Base-by-base conservation (phyloP, 2,329 filamentous ascomycete genomes). In the Hypomyces perniciosus region DNA sequence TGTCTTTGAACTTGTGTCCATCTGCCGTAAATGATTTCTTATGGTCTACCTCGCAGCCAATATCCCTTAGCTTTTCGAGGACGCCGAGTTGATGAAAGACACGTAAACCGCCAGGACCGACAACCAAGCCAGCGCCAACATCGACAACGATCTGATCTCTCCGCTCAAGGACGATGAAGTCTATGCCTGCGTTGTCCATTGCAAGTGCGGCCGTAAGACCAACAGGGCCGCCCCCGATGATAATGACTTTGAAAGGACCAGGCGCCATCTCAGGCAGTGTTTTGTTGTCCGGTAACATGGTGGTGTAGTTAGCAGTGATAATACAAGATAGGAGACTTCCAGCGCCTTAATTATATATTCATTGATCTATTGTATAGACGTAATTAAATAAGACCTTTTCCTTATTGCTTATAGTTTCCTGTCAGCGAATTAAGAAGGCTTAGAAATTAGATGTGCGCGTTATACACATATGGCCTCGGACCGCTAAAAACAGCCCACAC, bases 151-250 rank as follows among this genome's bases (percentile, higher is more conserved):
- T 29, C 0, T 57, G 54, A 1, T 55, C 29, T 1, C 65, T 62
- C 8, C 60, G 54, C 46, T 73, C 71, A 1, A 73, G 66, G 6
- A 73, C 48, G 38, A 70, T 56, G 8, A 69, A 73, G 48, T 72
- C 65, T 34, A 73, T 66, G n/a, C 56, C 54, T 5, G 63, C 64
- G 3, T 46, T 57, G 4, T 52, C 50, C 2, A 66, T 55, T 0
- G 60, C 54, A 10, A 63, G 61, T 1, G 64, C 64, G 2, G 63
- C 59, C 0, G 54, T 56, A 2, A 66, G 52, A 2, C 64, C 64
- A 2, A 62, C 57, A 0, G 62, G 62, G 1, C 62, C 62, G 2
- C 62, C 62, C 29, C 62, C 62, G 8, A 60, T 55, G 6, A 64
- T 51, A 47, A 68, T 63, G 5, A 52, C 59, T 48, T 52, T 58